phyloP scores from a whole-genome alignment of 176 grass and related monocot genomes.

The Guadua angustifolia region DNA sequence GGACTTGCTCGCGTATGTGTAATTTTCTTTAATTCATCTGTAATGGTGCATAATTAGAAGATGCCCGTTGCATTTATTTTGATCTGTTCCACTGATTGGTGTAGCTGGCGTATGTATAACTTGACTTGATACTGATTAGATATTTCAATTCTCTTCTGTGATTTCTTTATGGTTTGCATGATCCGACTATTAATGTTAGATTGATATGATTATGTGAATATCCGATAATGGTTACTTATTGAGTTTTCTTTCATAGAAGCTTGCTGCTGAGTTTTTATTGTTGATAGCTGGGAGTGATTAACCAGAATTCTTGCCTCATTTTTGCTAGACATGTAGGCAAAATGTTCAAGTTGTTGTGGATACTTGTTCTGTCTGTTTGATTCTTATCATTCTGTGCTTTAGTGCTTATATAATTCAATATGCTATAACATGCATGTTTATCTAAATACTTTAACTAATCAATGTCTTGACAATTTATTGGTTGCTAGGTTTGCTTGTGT shows the following conservation, averaged over 20 bases:
- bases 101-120: neutral
- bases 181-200: neutral
- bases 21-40: neutral
- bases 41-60: neutral
- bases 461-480: neutral
- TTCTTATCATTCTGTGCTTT: neutral
- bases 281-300: neutral
- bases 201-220: neutral
- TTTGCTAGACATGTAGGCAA: neutral
- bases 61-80: neutral
- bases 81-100: neutral
- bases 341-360: neutral
- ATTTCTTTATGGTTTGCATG: neutral
- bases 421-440: constrained; percentile 13
- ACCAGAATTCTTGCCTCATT: neutral
- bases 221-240: neutral
- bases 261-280: neutral
- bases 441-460: neutral
- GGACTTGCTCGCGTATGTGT: neutral
- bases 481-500: neutral
- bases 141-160: neutral
- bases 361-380: neutral
- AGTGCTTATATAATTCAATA: neutral
- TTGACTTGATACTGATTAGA: neutral
- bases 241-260: neutral